Evolutionary conservation across 2,329 filamentous ascomycete genomes (phyloP).

Genomic region (Xylariaceae sp.): DNA sequence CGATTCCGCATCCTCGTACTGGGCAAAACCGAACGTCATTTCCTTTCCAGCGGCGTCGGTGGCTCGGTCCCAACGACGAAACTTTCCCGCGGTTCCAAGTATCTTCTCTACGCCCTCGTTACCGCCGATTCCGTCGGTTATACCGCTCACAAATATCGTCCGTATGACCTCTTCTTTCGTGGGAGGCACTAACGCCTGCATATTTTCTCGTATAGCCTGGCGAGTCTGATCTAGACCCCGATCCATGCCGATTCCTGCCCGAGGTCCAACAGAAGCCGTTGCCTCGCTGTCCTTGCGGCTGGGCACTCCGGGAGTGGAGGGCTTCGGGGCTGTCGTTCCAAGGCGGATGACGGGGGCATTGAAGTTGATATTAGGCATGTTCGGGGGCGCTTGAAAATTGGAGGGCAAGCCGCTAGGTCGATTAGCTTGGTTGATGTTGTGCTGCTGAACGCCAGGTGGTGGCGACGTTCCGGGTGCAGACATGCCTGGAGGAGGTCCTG

Average conservation of each 20-base stretch:
- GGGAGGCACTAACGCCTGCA: slow-evolving; percentile 76
- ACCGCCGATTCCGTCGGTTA: slow-evolving; percentile 76
- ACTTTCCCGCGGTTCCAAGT: slow-evolving; percentile 72
- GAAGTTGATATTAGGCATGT: slow-evolving; percentile 98
- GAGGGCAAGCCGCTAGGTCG: slow-evolving; percentile 78
- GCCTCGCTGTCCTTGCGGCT: slow-evolving; percentile 52
- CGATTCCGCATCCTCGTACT: slow-evolving; percentile 90
- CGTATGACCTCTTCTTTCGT: slow-evolving; percentile 88
- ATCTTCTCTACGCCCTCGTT: slow-evolving; percentile 81
- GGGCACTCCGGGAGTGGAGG: slow-evolving; percentile 43
- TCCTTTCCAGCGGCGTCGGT: slow-evolving; percentile 69
- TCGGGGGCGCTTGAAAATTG: slow-evolving; percentile 85
- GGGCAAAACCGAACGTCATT: slow-evolving; percentile 90
- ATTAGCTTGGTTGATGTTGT: slow-evolving; percentile 73
- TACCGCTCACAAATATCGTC: slow-evolving; percentile 86
- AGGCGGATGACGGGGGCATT: slow-evolving; percentile 94
- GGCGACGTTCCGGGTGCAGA: slow-evolving; percentile 79
- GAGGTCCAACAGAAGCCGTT: slow-evolving; percentile 42
- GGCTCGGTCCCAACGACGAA: slow-evolving; percentile 84
- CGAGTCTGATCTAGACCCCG: slow-evolving; percentile 69
- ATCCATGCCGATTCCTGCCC: slow-evolving; percentile 61
- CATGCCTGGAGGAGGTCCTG: slow-evolving; percentile 80
- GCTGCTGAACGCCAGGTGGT: slow-evolving; percentile 76
- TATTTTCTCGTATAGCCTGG: slow-evolving; percentile 66
- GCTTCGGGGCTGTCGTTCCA: slow-evolving; percentile 74